Percentiles rank a stretch among this genome's conserved stretches.
phyloP scores from a whole-genome alignment of 176 grass and related monocot species.

The Ensete ventricosum region DNA sequence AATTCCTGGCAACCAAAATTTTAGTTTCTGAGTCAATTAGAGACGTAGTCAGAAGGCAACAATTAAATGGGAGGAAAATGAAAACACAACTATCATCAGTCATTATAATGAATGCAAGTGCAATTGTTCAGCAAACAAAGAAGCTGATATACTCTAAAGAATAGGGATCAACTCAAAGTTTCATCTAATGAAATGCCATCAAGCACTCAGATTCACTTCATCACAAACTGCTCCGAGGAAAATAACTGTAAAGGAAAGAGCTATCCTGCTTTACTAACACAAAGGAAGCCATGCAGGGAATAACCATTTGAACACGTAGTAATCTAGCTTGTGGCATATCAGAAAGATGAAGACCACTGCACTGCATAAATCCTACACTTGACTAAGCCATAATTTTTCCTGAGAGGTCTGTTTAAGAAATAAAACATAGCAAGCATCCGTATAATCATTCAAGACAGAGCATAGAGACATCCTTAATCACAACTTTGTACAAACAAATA shows the following conservation, averaged over 20 bases:
- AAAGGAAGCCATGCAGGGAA: no score
- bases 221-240: no score
- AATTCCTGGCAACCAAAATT: conserved; percentile 1
- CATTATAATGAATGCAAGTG: neutral
- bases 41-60: neutral
- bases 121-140: neutral
- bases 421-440: no score
- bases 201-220: neutral
- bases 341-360: neutral
- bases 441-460: neutral
- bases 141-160: neutral
- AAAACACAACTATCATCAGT: neutral
- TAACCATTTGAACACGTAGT: no score
- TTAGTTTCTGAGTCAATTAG: no score
- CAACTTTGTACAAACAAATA: neutral
- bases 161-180: neutral
- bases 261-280: no score
- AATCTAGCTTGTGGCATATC: neutral
- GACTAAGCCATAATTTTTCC: no score
- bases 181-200: neutral
- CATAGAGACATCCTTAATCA: no score
- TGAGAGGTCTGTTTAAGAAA: no score
- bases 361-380: neutral
- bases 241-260: no score
- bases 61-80: neutral